phyloP scores from a whole-genome alignment of 192 early-diverging fungal genomes.

The Backusella tuberculispora region DNA sequence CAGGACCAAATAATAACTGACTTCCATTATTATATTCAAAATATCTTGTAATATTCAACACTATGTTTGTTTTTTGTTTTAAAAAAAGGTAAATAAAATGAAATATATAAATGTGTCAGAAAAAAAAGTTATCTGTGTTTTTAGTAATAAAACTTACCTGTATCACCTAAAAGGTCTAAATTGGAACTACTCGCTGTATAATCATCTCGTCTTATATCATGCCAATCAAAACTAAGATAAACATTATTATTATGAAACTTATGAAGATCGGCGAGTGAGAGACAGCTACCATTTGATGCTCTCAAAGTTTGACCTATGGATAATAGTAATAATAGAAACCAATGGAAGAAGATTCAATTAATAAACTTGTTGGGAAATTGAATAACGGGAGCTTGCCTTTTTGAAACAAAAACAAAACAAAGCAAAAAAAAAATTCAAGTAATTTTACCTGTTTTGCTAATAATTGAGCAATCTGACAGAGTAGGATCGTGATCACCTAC shows the following conservation, averaged over 20 bases:
- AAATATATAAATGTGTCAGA: conserved; percentile 16
- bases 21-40: conserved; percentile 17
- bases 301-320: background rate
- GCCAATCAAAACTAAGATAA: background rate
- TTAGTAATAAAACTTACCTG: conserved; percentile 9
- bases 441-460: conserved; percentile 38
- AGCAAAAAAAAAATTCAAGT: no score
- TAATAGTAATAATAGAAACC: background rate
- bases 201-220: background rate
- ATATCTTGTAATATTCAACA: conserved; percentile 29
- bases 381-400: no score
- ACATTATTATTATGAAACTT: background rate
- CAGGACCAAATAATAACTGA: conserved; percentile 22
- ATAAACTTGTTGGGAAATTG: background rate
- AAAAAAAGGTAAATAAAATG: background rate
- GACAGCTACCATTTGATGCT: background rate
- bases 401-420: background rate
- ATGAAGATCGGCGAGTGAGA: background rate
- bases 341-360: conserved; percentile 11
- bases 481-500: conserved; percentile 15
- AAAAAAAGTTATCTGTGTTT: background rate
- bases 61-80: background rate
- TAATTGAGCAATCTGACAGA: conserved; percentile 27
- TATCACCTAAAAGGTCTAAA: conserved; percentile 11
- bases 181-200: background rate